phyloP scores from a whole-genome alignment of 768 basidiomycete species.

The Lenzites betulinus region DNA sequence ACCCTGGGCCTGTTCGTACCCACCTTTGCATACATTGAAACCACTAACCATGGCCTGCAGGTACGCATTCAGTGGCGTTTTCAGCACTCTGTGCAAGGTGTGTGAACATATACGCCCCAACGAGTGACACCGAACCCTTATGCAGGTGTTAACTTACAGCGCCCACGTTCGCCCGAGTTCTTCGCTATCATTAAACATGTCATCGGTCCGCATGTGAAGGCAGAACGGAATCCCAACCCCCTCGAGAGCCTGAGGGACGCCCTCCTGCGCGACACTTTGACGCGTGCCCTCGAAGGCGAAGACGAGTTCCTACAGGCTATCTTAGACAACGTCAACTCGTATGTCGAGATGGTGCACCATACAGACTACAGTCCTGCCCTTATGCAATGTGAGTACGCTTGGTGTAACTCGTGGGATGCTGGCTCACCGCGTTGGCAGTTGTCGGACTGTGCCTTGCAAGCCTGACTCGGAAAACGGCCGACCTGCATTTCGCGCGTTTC shows the following conservation, averaged over 20 bases:
- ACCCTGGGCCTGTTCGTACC: conserved; percentile 49
- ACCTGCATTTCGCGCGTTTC: conserved; percentile 48
- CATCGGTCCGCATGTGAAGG: conserved; percentile 40
- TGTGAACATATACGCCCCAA: conserved; percentile 5
- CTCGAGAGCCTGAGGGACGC: conserved; percentile 42
- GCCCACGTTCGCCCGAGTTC: conserved; percentile 46
- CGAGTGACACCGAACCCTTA: not conserved
- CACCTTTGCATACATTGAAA: not conserved
- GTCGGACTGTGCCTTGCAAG: conserved; percentile 54
- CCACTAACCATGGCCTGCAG: conserved; percentile 34
- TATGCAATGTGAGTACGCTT: conserved; percentile 52
- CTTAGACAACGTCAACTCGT: conserved; percentile 57
- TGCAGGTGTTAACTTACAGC: conserved; percentile 35
- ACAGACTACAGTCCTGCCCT: conserved; percentile 52
- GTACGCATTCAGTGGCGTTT: conserved; percentile 58
- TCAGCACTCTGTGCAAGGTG: conserved; percentile 61
- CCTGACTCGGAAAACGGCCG: conserved; percentile 59
- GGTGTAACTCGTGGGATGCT: too few relatives aligned
- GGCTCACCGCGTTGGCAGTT: conserved; percentile 40
- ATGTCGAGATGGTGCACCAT: conserved; percentile 59
- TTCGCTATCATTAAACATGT: conserved; percentile 57
- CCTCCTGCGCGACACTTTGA: conserved; percentile 58
- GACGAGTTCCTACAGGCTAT: conserved; percentile 51
- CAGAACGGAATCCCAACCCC: conserved; percentile 27
- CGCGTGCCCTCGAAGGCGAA: conserved; percentile 52